Evolutionary conservation across 495 filamentous ascomycete species (phyloP), one percentile per base, ranked within the genome.

Genomic region (Penicillium psychrofluorescens): DNA sequence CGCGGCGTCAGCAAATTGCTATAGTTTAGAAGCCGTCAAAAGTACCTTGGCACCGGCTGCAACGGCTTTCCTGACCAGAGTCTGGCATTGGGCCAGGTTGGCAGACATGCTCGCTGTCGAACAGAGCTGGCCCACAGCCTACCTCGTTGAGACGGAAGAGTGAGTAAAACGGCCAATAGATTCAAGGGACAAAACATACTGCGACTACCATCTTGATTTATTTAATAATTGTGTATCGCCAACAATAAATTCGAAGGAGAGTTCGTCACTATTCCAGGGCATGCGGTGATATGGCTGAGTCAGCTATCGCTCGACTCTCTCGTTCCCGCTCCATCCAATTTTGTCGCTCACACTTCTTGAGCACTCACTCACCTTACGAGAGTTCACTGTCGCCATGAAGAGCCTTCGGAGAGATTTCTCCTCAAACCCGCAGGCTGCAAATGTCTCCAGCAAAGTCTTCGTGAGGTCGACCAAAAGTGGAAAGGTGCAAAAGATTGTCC

Each of bases 401-500:
- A 95, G 90, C 61, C 74, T 96, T 45, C 89, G 92, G 65, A 74
- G 90, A 53, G 80, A 86, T 14, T 61, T 79, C 46, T 81, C 72
- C 41, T 69, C 75, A 8, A 89, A 90, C 53, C 75, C 80, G 11
- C 73, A 79, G 40, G 73, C 79, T n/a, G 71, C 79, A 38, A 92
- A 85, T 63, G 85, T 95, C 44, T 85, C 83, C 36, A 95, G 84
- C 77, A 95, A 97, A 70, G 77, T 92, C 50, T 99, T 90, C 55
- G 84, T 97, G 48, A 74, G 92, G 45, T 95, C 92, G 27, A 90
- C 89, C 12, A 91, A 85, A 63, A 87, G 79, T 64, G 92, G 92
- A 57, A 97, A 95, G 70, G 92, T 97, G 46, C 89, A 95, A 67
- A 98, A 99, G 71, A 90, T 99, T 62, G 94, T 97, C 46, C 81